phyloP scores from a whole-genome alignment of 2,329 filamentous ascomycete genomes.

The Neonectria punicea region DNA sequence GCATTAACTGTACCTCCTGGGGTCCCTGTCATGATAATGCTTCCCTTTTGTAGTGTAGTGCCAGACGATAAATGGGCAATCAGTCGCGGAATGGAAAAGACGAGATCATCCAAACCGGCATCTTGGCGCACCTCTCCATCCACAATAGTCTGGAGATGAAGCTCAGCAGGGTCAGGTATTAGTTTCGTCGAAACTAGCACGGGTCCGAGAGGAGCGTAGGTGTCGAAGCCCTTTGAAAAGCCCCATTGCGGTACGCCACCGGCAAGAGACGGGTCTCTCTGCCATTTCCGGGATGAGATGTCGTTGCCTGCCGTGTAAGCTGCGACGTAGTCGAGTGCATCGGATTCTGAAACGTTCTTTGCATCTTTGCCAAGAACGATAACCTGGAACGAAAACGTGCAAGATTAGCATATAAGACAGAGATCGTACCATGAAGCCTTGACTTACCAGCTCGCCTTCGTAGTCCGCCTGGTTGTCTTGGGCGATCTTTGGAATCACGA shows the following conservation, averaged over 20 bases:
- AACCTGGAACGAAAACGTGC: neutral
- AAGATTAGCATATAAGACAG: too few species aligned
- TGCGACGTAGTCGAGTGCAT: constrained; percentile 61
- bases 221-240: constrained; percentile 68
- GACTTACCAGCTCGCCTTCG: constrained; percentile 54
- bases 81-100: constrained; percentile 55
- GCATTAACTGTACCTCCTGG: constrained; percentile 49
- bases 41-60: constrained; percentile 55
- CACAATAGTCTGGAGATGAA: constrained; percentile 58
- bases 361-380: constrained; percentile 61
- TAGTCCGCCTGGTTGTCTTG: constrained; percentile 61
- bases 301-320: constrained; percentile 67
- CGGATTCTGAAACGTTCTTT: constrained; percentile 56
- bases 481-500: constrained; percentile 59
- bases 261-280: constrained; percentile 59
- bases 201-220: constrained; percentile 63
- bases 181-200: constrained; percentile 54
- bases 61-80: constrained; percentile 52
- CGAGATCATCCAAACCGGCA: constrained; percentile 51
- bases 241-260: constrained; percentile 66
- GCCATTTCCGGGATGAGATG: constrained; percentile 62
- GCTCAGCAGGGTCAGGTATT: constrained; percentile 54
- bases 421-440: neutral
- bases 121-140: constrained; percentile 61
- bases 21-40: constrained; percentile 59